Conservation (phyloP, 345 rosid species). For the Streptanthus diversifolius region DNA sequence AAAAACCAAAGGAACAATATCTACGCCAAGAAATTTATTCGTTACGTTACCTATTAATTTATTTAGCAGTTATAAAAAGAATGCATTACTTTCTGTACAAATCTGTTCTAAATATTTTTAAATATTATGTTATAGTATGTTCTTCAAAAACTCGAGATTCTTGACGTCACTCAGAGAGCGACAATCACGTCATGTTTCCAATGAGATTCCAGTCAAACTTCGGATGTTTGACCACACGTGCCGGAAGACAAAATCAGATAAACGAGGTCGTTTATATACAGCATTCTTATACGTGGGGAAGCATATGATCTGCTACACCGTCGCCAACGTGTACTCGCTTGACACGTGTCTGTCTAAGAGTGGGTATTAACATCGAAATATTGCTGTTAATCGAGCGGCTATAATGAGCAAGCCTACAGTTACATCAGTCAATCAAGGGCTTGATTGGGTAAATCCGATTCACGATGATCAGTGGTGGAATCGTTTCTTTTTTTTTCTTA, state of each 20-base stretch:
- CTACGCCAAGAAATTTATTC: background rate
- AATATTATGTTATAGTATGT: background rate
- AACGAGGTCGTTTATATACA: background rate
- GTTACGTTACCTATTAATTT: constrained; percentile 8
- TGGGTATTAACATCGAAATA: background rate
- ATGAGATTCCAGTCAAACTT: background rate
- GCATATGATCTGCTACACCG: background rate
- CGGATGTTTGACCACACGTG: constrained; percentile 8
- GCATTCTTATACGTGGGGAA: background rate
- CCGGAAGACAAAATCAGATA: background rate
- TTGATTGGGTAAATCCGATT: too few species aligned
- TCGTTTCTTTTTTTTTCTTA: too few species aligned
- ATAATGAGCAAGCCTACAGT: background rate
- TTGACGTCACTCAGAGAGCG: constrained; percentile 10
- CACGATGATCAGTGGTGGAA: too few species aligned
- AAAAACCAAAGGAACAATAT: background rate
- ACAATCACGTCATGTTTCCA: background rate
- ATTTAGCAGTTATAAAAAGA: background rate
- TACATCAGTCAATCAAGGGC: too few species aligned
- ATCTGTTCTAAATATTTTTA: background rate
- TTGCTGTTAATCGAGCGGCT: background rate
- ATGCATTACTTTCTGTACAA: background rate
- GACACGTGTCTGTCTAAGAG: background rate
- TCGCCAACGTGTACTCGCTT: background rate
- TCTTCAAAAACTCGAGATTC: background rate